phyloP scores from a whole-genome alignment of 2,329 filamentous ascomycete species.

The Aureobasidium lini region DNA sequence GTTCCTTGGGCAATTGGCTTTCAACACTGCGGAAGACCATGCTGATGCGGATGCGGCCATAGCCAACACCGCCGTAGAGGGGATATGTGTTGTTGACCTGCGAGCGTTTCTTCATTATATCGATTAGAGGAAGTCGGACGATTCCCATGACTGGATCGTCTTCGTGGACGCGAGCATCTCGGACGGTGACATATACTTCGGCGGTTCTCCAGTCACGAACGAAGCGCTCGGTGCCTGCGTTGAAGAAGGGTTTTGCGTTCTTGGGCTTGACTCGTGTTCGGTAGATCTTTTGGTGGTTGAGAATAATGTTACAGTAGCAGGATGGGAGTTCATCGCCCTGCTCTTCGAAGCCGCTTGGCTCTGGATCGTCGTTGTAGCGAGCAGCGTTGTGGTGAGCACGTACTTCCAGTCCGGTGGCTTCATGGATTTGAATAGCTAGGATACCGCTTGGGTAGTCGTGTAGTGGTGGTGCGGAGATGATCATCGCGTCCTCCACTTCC shows the following conservation, averaged over 20 bases:
- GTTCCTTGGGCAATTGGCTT: constrained; percentile 50
- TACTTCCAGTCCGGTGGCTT: constrained; percentile 61
- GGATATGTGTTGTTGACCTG: constrained; percentile 62
- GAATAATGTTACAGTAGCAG: constrained; percentile 63
- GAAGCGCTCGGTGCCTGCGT: constrained; percentile 66
- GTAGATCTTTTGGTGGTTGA: constrained; percentile 64
- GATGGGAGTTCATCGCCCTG: constrained; percentile 58
- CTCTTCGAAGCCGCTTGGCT: constrained; percentile 52
- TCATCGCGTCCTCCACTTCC: constrained; percentile 50
- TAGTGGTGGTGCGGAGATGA: constrained; percentile 60
- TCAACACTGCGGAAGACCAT: constrained; percentile 66
- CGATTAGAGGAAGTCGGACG: constrained; percentile 57
- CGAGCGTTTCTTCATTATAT: constrained; percentile 54
- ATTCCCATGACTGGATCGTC: constrained; percentile 63
- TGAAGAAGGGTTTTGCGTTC: constrained; percentile 72
- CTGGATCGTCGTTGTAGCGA: constrained; percentile 40
- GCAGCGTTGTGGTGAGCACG: constrained; percentile 50
- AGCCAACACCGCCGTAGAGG: constrained; percentile 64
- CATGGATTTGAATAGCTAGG: constrained; percentile 63
- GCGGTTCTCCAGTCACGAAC: constrained; percentile 60
- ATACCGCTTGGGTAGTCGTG: constrained; percentile 57
- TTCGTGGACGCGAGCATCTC: constrained; percentile 61
- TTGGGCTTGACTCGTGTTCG: constrained; percentile 69
- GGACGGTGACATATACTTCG: constrained; percentile 60
- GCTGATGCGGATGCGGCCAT: constrained; percentile 60